Conservation (phyloP, 2,329 filamentous ascomycete genomes). For the Gaeumannomyces sp. region DNA sequence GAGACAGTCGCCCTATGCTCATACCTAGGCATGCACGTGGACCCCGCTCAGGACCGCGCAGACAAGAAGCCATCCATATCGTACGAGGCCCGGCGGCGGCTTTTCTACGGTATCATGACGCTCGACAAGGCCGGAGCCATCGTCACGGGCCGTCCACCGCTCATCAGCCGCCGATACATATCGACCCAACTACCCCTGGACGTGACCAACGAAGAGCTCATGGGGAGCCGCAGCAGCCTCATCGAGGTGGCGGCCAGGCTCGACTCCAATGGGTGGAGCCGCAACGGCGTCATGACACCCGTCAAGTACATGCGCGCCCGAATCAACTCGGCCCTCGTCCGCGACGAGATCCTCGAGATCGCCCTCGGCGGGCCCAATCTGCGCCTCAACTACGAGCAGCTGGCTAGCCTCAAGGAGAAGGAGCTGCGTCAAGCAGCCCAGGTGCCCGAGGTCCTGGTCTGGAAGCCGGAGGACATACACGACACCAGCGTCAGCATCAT, state of each 20-base stretch:
- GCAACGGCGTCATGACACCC: constrained; percentile 31
- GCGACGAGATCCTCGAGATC: constrained; percentile 54
- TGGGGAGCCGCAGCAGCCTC: constrained; percentile 33
- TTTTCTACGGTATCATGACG: constrained; percentile 14
- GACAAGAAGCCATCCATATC: constrained; percentile 1
- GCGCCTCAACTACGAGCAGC: constrained; percentile 14
- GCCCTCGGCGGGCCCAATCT: constrained; percentile 36
- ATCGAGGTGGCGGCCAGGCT: constrained; percentile 33
- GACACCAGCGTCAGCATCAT: constrained; percentile 23
- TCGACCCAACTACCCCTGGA: constrained; percentile 48
- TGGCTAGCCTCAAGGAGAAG: constrained; percentile 24
- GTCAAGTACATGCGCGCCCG: constrained; percentile 41
- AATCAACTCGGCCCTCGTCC: constrained; percentile 40
- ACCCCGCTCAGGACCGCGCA: not conserved
- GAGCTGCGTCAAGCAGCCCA: constrained; percentile 26
- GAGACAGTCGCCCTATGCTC: constrained; percentile 3
- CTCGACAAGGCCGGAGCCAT: constrained; percentile 44
- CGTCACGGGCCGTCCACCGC: constrained; percentile 49
- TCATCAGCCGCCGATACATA: constrained; percentile 45
- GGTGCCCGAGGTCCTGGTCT: constrained; percentile 33
- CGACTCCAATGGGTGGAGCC: constrained; percentile 48
- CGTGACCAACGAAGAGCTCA: constrained; percentile 40
- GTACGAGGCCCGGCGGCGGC: constrained; percentile 6
- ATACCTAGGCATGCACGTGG: constrained; percentile 11
- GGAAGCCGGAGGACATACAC: constrained; percentile 31